A percentile compares a stretch with the other conserved stretches of the same genome.
phyloP scores from a whole-genome alignment of 352 stramenopile species.

The Pythium sp. region DNA sequence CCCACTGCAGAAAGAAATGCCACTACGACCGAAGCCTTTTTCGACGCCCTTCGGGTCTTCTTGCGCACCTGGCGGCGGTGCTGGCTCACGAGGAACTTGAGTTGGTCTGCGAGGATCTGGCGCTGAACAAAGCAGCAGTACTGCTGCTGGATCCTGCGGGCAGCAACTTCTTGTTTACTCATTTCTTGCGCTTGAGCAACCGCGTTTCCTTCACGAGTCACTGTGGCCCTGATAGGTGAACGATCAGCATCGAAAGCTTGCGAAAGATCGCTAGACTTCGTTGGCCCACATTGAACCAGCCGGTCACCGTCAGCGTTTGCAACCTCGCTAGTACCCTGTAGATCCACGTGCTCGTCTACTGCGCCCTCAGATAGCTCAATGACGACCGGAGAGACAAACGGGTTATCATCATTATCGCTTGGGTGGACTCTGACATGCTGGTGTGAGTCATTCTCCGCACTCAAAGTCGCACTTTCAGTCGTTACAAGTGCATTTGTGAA shows the following conservation, averaged over 20 bases:
- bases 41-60: constrained; percentile 19
- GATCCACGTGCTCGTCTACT: neutral
- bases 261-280: neutral
- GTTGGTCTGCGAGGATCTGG: constrained; percentile 32
- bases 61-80: constrained; percentile 28
- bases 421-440: too few relatives aligned
- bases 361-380: too few relatives aligned
- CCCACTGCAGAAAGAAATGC: neutral
- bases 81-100: constrained; percentile 37
- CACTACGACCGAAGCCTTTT: neutral
- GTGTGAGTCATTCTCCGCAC: too few relatives aligned
- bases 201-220: neutral
- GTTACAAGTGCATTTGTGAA: too few relatives aligned
- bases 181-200: neutral
- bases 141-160: constrained; percentile 29
- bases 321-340: neutral
- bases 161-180: neutral
- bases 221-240: neutral
- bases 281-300: neutral
- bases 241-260: neutral
- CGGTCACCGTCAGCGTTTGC: neutral
- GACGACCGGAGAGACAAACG: too few relatives aligned
- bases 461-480: too few relatives aligned
- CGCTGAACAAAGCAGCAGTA: constrained; percentile 36
- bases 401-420: too few relatives aligned